Evolutionary conservation across 129 eudicot species (phyloP), one percentile per base, ranked within the genome.

Genomic region (Cynara cardunculus): DNA sequence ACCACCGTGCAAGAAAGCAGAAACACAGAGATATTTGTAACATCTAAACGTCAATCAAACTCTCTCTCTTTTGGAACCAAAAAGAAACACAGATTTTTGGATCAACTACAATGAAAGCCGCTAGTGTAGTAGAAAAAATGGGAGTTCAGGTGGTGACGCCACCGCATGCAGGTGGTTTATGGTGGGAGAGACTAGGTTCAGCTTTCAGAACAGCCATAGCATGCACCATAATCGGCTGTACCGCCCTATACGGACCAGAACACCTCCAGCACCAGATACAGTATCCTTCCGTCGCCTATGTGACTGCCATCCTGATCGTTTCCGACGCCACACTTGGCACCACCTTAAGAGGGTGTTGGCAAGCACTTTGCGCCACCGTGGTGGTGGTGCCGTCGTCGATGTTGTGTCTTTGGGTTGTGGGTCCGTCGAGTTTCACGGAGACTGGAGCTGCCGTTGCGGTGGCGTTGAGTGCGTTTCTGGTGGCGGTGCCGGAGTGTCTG

Each of bases 241-340:
- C 88, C 72, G 89, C 94, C 35, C 88, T 93, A 62, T 93, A 91
- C 72, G 93, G 91, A 18, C 97, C 98, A 0, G 37, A 78, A 11
- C 76, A 30, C 0, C 25, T 93, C 84, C 64, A 80, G 0, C 31
- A 46, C 68, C 79, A 81, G 12, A 70, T 93, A 4, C 83, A 83
- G 9, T 91, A 89, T 67, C 89, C 89, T 3, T 87, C 94, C 0
- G 93, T 93, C 35, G 88, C 97, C 0, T 93, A 93, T 27, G 84
- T 91, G 3, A 88, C 94, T 5, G 87, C 94, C 5, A 80, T 91
- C 28, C 69, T 89, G 1, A 91, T 91, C 24, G 92, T 93, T 0
- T 89, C 89, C 6, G 94, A 91, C 30, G 89, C 94, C 2, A 86
- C 91, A 0, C 81, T 91, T 0, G 98, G 98, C 12, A 89, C 87